These are phyloP conservation scores for Chaetomium tenue DNA, from an alignment of 495 filamentous ascomycete genomes.

Conservation along the genomic window DNA sequence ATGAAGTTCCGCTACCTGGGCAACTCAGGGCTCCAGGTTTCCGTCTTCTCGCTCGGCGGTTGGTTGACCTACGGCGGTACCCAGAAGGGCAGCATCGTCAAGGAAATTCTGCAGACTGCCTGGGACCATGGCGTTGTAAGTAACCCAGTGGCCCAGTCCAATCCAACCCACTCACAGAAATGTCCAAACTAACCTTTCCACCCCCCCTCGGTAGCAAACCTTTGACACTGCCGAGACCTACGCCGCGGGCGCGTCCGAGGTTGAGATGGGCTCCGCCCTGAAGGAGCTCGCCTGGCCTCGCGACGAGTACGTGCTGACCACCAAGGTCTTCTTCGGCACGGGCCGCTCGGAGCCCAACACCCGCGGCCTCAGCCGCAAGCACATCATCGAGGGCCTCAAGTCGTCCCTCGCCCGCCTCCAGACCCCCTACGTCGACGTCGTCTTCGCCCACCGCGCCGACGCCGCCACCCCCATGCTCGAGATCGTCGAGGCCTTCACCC, in stretches of 20 bases:
- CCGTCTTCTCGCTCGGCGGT: constrained; percentile 63
- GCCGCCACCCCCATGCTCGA: constrained; percentile 83
- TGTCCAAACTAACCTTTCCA: too few species aligned
- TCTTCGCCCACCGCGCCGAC: constrained; percentile 85
- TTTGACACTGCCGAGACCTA: constrained; percentile 66
- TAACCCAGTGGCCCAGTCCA: not conserved
- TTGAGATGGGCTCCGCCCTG: constrained; percentile 71
- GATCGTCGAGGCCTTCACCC: constrained; percentile 79
- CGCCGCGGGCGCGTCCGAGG: constrained; percentile 65
- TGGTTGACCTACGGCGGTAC: constrained; percentile 52
- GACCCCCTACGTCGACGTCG: constrained; percentile 73
- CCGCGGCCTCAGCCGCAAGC: constrained; percentile 75
- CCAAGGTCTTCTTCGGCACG: constrained; percentile 60
- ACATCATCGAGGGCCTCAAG: constrained; percentile 54
- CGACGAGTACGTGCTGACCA: constrained; percentile 79
- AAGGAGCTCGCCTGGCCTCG: constrained; percentile 69
- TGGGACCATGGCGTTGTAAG: constrained; percentile 54
- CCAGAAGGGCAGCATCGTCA: constrained; percentile 45
- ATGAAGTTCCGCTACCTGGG: constrained; percentile 72
- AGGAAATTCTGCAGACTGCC: constrained; percentile 46
- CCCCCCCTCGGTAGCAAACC: constrained; percentile 36
- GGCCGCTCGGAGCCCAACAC: constrained; percentile 57
- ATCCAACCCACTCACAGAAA: too few species aligned
- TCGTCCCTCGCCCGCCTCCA: constrained; percentile 66
- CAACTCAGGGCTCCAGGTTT: constrained; percentile 66